phyloP scores from a whole-genome alignment of 1,139 yeast genomes.

The Protomyces lactucae-debilis region DNA sequence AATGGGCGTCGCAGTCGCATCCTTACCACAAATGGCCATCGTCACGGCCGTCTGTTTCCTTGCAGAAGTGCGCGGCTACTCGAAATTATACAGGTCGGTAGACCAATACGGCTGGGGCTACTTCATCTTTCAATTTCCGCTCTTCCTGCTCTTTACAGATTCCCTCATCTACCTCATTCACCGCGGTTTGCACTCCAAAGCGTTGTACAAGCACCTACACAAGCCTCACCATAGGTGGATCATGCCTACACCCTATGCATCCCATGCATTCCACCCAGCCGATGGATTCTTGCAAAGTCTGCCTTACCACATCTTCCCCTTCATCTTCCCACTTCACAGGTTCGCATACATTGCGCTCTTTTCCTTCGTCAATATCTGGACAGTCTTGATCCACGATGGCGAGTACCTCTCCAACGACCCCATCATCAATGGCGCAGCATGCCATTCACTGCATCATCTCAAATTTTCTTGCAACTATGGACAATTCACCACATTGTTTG shows the following conservation, averaged over 20 bases:
- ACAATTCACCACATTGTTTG: constrained; percentile 97
- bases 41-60: constrained; percentile 87
- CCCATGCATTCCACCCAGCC: constrained; percentile 97
- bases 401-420: constrained; percentile 92
- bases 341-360: constrained; percentile 72
- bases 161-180: constrained; percentile 87
- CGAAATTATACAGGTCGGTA: constrained; percentile 65
- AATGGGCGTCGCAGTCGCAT: constrained; percentile 65
- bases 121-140: constrained; percentile 60
- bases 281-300: constrained; percentile 72
- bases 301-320: constrained; percentile 86
- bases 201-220: constrained; percentile 76
- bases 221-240: constrained; percentile 99
- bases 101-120: constrained; percentile 66
- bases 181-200: constrained; percentile 88
- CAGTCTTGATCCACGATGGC: constrained; percentile 98
- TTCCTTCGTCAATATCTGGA: constrained; percentile 93
- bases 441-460: constrained; percentile 93
- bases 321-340: constrained; percentile 82
- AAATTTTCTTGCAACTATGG: constrained; percentile 97
- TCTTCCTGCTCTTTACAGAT: constrained; percentile 86
- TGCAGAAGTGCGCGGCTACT: constrained; percentile 74
- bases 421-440: constrained; percentile 92
- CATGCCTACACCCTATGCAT: constrained; percentile 96
- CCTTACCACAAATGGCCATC: constrained; percentile 84